Base-by-base conservation (phyloP, 768 basidiomycete genomes). In the Chalciporus chontae region DNA sequence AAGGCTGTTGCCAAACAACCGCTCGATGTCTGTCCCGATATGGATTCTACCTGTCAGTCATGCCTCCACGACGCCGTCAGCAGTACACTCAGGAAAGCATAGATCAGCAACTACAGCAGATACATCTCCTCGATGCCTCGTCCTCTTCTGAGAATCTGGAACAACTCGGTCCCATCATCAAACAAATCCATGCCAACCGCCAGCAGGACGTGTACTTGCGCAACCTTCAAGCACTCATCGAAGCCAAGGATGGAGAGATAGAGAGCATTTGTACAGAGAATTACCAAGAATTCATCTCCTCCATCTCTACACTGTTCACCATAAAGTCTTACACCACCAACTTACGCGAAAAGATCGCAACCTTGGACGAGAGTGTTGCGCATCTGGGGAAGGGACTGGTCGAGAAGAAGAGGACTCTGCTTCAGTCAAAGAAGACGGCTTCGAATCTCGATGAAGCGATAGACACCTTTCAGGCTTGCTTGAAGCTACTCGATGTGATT, bases 281-380 rank as follows among this genome's bases (percentile, higher is more conserved):
- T 68, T 97, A 98, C 62, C 92, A 94, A 70, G 95, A 98, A 70
- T 99, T 99, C 60, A 94, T 97, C 29, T 85, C 87, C 24, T 96
- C 94, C 17, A 94, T 97, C 14, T 92, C 93, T n/a, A 97, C 94
- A 3, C 77, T 99, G 54, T 87, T 97, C 69, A 87, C 87, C 41
- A 92, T 99, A 66, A 87, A 97, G 68, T 92, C 94, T 17, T 97
- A 96, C 63, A 98, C 96, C 32, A 90, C 87, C 58, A 92, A 87
- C 69, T 83, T 99, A 61, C 85, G 90, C 61, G 86, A 95, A 61
- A 90, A 85, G 62, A 96, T 98, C 54, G 80, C 83, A n/a, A 80
- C 87, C 42, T 74, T 98, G 42, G 95, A 99, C 69, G 74, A 80
- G 23, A 90, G 84, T 57, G 92, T 98, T 43, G 84, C 89, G 8